Percentiles rank a stretch among this genome's conserved stretches.
Conservation (phyloP, 306 rosid species). For the Vachellia collinsii region DNA sequence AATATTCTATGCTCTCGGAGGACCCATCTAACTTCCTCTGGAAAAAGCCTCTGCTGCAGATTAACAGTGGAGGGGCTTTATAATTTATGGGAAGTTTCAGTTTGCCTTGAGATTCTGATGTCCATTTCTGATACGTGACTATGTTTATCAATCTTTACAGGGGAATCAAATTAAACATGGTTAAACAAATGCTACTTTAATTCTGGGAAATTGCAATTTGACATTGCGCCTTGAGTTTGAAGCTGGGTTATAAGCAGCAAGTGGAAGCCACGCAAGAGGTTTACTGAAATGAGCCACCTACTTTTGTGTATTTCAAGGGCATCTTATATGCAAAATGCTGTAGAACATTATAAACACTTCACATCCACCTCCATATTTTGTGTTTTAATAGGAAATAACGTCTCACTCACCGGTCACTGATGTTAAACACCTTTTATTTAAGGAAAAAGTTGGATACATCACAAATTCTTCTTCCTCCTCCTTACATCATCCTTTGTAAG, state of each 20-base stretch:
- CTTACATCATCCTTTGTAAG: neutral
- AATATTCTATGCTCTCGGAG: neutral
- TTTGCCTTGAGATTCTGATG: constrained; percentile 29
- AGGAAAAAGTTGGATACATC: neutral
- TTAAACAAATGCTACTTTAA: neutral
- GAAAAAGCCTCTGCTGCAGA: neutral
- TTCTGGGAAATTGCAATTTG: neutral
- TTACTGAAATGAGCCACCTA: constrained; percentile 14
- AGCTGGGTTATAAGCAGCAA: constrained; percentile 8
- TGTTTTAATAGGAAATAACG: constrained; percentile 1
- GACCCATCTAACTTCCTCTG: neutral
- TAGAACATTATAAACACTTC: neutral
- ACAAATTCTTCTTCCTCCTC: neutral
- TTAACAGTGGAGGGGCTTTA: neutral
- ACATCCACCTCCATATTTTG: neutral
- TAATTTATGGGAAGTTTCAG: neutral
- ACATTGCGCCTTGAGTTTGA: neutral
- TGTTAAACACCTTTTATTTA: neutral
- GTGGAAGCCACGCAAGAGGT: constrained; percentile 31
- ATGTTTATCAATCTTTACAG: constrained; percentile 15
- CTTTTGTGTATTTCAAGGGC: constrained; percentile 21
- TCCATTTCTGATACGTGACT: constrained; percentile 1
- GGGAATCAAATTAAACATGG: constrained; percentile 22
- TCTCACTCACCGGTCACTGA: neutral
- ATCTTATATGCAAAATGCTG: neutral